Base-by-base conservation (phyloP, 2,329 filamentous ascomycete genomes). In the Penicillium sp. region DNA sequence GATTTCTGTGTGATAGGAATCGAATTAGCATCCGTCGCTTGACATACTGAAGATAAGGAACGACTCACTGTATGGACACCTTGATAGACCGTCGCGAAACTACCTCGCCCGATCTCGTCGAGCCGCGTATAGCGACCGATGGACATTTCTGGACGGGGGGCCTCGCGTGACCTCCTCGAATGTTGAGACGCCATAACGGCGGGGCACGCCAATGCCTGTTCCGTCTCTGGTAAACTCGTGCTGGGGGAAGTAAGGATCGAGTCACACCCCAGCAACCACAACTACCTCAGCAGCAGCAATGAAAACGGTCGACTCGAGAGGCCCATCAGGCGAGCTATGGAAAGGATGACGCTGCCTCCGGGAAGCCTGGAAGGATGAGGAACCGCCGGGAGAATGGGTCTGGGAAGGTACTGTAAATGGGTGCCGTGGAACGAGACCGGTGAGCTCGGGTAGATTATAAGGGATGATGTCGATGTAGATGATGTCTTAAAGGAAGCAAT, bases 1-100 rank as follows among this genome's bases (percentile, higher is more conserved):
- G 85, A 83, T 69, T 83, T 82, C 88, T 94, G 64, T 43, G 40
- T 55, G 46, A 31, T 40, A 28, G n/a, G 7, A 40, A 51, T 32
- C 47, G 19, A 43, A 43, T 59, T 46, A 59, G 56, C 52, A 52
- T 49, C 10, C 8, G 34, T 17, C 45, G 28, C n/a, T 34, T 28
- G 19, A 39, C 54, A 31, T 22, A 35, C 34, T 9, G 10, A 28
- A 17, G 24, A 17, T 12, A 28, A 32, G 26, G n/a, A 7, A 26
- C 41, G 48, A 73, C 83, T 72, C 74, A 95, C 89, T 73, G 85
- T 85, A 72, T 94, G 87, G 61, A 83, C 82, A 57, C 87, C 89
- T 67, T 86, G 82, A 69, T 93, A 97, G 58, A 98, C 93, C 59
- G 89, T 89, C 58, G 93, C 93, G 75, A 97, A 98, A 75, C 93